A percentile compares a stretch with the other conserved stretches of the same genome.
Conservation (phyloP, 306 rosid species). For the Amphicarpaea edgeworthii region DNA sequence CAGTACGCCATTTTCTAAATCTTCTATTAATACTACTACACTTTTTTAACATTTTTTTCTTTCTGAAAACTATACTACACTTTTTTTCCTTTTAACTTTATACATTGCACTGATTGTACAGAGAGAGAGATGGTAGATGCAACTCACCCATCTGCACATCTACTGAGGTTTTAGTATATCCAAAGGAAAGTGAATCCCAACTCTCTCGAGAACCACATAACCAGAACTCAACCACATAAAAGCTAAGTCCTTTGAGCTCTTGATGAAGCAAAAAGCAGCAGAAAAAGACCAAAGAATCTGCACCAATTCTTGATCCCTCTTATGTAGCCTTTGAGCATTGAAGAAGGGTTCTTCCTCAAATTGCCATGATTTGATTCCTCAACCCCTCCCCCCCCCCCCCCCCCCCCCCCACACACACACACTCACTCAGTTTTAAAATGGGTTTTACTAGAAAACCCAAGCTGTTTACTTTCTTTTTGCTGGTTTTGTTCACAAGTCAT, state of each 20-base stretch:
- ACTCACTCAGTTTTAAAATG: constrained; percentile 50
- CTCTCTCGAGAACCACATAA: constrained; percentile 43
- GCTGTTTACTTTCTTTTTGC: constrained; percentile 45
- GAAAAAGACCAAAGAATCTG: constrained; percentile 9
- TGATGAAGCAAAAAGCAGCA: constrained; percentile 32
- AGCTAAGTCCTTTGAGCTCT: constrained; percentile 32
- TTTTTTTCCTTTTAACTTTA: background rate
- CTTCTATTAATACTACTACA: background rate
- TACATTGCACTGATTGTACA: constrained; percentile 28
- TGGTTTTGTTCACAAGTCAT: constrained; percentile 48
- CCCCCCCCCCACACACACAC: background rate
- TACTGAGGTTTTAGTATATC: constrained; percentile 51
- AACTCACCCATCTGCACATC: constrained; percentile 46
- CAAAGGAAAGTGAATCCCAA: constrained; percentile 49
- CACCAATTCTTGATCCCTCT: constrained; percentile 1
- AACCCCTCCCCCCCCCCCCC: background rate
- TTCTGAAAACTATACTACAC: too few species aligned
- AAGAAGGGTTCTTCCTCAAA: constrained; percentile 33
- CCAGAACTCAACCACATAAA: constrained; percentile 41
- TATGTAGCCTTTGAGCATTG: background rate
- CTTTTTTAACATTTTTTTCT: background rate
- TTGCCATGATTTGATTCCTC: constrained; percentile 65
- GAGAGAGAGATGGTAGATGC: constrained; percentile 16
- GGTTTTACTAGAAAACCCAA: constrained; percentile 51
- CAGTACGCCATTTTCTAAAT: background rate